Evolutionary conservation across 306 rosid species (phyloP), one percentile per base, ranked within the genome.

Genomic region (Medicago ruthenica): DNA sequence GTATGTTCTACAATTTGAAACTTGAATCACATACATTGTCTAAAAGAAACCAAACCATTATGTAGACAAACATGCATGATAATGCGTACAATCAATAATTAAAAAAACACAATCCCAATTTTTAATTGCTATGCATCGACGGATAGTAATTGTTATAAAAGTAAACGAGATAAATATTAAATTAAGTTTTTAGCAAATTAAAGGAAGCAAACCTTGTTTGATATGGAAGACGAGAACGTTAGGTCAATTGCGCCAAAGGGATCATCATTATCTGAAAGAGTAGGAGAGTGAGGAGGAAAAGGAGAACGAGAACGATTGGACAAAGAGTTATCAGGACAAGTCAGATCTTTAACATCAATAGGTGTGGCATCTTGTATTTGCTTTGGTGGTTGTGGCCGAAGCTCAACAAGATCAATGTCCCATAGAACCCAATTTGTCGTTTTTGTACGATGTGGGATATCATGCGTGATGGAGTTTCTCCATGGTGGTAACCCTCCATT

Each of bases 401-500:
- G 37, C 77, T 89, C 82, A 0, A 89, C 73, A n/a, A 93, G 76
- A 18, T 89, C 95, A 0, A 93, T 83, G 2, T 88, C 91, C 98
- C 98, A 93, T 0, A 90, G 22, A 67, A 90, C 5, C 98, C 97
- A 93, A 76, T 86, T 91, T n/a, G 77, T 36, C 0, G 76, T 73
- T 31, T 81, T 4, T 1, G 86, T 62, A 18, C 91, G 66, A 2
- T 86, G 79, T 3, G 97, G 93, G 4, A 86, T 20, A 9, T 93
- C 98, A 47, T 93, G 97, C 0, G 98, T 93, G 45, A 93, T 24
- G 0, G 97, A 85, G 41, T 93, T 90, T 48, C 95, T 83, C 93
- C 91, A 93, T 0, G 97, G 98, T 0, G 95, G 97, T 31, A 86
- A 14, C 0, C 97, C 97, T 1, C 85, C 88, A 12, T 93, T 93